phyloP scores from a whole-genome alignment of 108 stramenopile genomes.

The Fragilariopsis cylindrus region DNA sequence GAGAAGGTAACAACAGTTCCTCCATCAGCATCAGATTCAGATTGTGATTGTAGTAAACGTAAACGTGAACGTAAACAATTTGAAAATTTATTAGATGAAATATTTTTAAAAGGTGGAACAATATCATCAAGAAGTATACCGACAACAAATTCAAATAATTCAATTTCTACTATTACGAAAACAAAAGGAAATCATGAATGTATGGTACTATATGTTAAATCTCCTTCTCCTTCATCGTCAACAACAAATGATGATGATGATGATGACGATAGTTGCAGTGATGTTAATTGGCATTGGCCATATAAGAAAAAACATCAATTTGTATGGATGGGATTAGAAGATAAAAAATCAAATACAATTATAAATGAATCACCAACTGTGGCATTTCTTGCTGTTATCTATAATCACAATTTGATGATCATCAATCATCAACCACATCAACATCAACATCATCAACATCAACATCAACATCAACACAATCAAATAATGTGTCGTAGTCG shows the following conservation, averaged over 20 bases:
- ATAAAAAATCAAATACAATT: constrained; percentile 18
- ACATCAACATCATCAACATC: not conserved
- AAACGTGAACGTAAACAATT: not conserved
- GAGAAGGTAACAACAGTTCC: too few relatives aligned
- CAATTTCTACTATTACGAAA: not conserved
- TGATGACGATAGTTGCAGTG: not conserved
- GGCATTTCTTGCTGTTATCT: constrained; percentile 29
- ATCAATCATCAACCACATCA: not conserved
- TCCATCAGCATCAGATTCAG: too few relatives aligned
- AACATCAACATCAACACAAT: not conserved
- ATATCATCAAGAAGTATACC: constrained; percentile 36
- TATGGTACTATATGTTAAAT: constrained; percentile 35
- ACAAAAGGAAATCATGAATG: constrained; percentile 5
- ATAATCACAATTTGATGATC: not conserved
- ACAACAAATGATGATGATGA: not conserved
- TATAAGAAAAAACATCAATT: constrained; percentile 32
- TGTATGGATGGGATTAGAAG: constrained; percentile 37
- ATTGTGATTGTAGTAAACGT: too few relatives aligned
- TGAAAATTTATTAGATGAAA: not conserved
- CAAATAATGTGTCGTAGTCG: constrained; percentile 12
- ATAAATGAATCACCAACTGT: constrained; percentile 28
- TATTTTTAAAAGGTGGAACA: constrained; percentile 43
- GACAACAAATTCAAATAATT: constrained; percentile 25
- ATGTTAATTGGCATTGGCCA: constrained; percentile 14
- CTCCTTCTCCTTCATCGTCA: not conserved